Conservation (phyloP, 139 green algal species). For the Zygnema cylindricum region DNA sequence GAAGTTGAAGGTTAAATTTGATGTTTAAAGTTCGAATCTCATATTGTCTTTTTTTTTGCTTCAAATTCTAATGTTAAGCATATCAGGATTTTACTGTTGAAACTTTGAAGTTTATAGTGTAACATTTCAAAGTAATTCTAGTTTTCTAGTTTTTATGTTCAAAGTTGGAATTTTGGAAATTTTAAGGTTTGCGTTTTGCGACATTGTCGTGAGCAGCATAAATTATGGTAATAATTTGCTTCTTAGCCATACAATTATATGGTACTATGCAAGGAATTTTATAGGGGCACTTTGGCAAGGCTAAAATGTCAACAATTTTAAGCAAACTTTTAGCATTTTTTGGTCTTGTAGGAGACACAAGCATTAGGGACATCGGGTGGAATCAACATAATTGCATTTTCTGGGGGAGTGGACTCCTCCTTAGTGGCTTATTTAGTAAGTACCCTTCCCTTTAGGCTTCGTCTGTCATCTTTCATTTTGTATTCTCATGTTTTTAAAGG, state of each 20-base stretch:
- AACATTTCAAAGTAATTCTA: no score
- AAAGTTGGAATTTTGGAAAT: background rate
- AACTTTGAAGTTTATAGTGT: no score
- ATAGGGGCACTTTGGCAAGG: no score
- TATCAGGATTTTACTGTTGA: no score
- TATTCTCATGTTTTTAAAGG: background rate
- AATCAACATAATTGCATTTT: conserved; percentile 57
- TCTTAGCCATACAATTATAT: background rate
- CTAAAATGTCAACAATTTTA: no score
- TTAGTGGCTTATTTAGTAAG: conserved; percentile 29
- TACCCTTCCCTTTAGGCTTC: background rate
- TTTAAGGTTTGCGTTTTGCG: background rate
- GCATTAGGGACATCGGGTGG: background rate
- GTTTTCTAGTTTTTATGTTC: no score
- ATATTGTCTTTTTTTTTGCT: no score
- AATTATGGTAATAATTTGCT: background rate
- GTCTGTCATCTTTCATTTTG: background rate
- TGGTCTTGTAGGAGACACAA: conserved; percentile 39
- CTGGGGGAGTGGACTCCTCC: conserved; percentile 52
- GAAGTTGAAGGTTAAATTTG: no score
- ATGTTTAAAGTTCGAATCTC: no score
- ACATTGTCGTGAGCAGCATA: background rate
- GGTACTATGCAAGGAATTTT: no score
- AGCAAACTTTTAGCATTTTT: no score
- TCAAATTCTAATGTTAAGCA: no score